Conservation (phyloP, 495 filamentous ascomycete genomes). For the Hypoxylon lenormandii region DNA sequence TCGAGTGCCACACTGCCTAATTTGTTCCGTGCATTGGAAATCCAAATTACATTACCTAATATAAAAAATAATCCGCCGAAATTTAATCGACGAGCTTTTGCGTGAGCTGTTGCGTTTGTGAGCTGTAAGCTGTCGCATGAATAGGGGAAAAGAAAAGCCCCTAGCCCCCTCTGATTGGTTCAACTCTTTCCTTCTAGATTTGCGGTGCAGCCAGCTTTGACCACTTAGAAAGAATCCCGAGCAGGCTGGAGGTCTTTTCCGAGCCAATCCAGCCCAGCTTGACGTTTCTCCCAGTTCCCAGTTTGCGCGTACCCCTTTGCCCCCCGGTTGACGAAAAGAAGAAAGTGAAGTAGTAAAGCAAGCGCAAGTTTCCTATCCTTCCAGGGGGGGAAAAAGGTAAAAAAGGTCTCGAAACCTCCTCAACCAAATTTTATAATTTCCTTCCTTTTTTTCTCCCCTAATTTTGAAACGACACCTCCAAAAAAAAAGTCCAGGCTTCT, state of each 20-base stretch:
- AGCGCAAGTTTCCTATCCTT: not conserved
- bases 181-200: conserved; percentile 6
- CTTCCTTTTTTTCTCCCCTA: not conserved
- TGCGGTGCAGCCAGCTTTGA: conserved; percentile 3
- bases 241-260: not conserved
- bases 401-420: not conserved
- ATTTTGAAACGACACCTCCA: not conserved
- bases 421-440: not conserved
- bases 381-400: not conserved
- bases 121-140: conserved; percentile 10
- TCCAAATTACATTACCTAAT: too few relatives aligned
- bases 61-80: too few relatives aligned
- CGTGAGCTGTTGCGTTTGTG: too few relatives aligned
- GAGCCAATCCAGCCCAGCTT: conserved; percentile 16
- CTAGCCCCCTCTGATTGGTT: conserved; percentile 11
- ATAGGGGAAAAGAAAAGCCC: conserved; percentile 12
- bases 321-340: not conserved
- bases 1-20: too few relatives aligned
- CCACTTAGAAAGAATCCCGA: conserved; percentile 2
- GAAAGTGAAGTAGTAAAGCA: too few relatives aligned
- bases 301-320: not conserved
- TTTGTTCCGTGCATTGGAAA: too few relatives aligned
- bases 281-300: not conserved
- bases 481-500: not conserved
- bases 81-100: too few relatives aligned